Evolutionary conservation across 2,329 filamentous ascomycete species (phyloP), one percentile per base, ranked within the genome.

Genomic region (Colletotrichum phormii): DNA sequence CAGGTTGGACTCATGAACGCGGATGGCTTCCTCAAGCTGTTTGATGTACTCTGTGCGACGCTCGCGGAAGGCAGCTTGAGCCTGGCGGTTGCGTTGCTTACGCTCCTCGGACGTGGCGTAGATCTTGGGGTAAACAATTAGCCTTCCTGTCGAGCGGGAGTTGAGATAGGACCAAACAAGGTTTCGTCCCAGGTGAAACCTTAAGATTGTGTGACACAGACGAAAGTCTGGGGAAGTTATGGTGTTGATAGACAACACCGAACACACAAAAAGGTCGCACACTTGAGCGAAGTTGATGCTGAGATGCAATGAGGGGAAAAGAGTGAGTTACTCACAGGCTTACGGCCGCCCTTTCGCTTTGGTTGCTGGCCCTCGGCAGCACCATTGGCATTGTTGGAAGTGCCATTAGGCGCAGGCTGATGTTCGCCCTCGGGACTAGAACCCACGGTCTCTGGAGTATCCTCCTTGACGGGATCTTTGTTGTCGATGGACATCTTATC

Each of bases 21-120:
- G 96, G 84, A 99, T 98, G 68, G 95, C 97, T 78, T 96, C 95
- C 85, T 99, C 97, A 31, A 99, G 90, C 83, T 99, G 97, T 86
- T 98, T 98, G 86, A 99, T 99, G 83, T 99, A 99, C 86, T 99
- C 97, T 67, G 96, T 98, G 72, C 97, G 92, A 76, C 97, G 93
- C 85, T 99, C 97, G 77, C 97, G 93, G 80, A 99, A 99, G 71
- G 97, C 97, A 67, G 97, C 97, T 85, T 99, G 97, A 60, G 97
- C 97, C 86, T 98, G 97, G 78, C 97, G 89, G 81, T 99, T 99
- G 76, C 97, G 91, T 85, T 98, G 97, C 86, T 99, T 98, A 80
- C 97, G 92, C 85, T 99, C 97, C 84, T 99, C 97, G 12, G 97
- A 98, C 46, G 97, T 99, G 67, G 97, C 97, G 88, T 99, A 99